A percentile compares a stretch with the other conserved stretches of the same genome.
Evolutionary conservation across 2,329 filamentous ascomycete genomes (phyloP).

Genomic region (Pseudocercospora fuligena): DNA sequence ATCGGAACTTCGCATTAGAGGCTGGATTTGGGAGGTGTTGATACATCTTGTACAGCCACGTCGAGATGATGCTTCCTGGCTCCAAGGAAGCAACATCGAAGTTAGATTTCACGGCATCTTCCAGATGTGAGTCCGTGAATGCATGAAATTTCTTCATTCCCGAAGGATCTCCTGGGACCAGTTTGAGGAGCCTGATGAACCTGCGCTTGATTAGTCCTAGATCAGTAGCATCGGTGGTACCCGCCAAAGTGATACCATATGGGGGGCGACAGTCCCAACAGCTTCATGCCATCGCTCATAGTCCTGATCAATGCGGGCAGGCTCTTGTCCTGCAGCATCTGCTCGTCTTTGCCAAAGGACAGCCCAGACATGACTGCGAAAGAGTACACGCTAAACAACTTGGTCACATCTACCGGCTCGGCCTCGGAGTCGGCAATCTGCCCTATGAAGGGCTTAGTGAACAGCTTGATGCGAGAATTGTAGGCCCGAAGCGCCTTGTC

Average conservation of each 20-base stretch:
- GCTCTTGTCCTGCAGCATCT: conserved; percentile 33
- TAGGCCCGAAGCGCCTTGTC: conserved; percentile 48
- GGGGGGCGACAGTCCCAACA: conserved; percentile 12
- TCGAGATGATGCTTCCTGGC: conserved; percentile 13
- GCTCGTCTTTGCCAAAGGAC: conserved; percentile 32
- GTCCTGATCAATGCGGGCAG: conserved; percentile 41
- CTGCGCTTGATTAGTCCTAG: not conserved
- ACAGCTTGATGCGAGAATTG: conserved; percentile 43
- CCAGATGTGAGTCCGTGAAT: conserved; percentile 4
- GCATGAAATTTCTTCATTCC: conserved; percentile 11
- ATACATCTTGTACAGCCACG: conserved; percentile 17
- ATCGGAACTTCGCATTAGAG: not conserved
- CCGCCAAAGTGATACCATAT: not conserved
- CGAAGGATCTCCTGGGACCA: conserved; percentile 11
- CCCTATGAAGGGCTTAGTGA: conserved; percentile 41
- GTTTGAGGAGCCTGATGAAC: conserved; percentile 6
- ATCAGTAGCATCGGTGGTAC: not conserved
- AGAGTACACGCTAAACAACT: conserved; percentile 48
- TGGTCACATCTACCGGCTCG: conserved; percentile 43
- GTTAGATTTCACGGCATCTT: conserved; percentile 14
- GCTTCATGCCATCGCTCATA: conserved; percentile 41
- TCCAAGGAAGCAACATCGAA: conserved; percentile 1
- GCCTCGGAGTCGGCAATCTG: conserved; percentile 34
- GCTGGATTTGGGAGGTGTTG: conserved; percentile 9
- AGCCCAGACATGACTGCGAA: conserved; percentile 53